These are phyloP conservation scores for Trichosporon asahii DNA, from an alignment of 1,284 basidiomycete species.

Conservation along the genomic window DNA sequence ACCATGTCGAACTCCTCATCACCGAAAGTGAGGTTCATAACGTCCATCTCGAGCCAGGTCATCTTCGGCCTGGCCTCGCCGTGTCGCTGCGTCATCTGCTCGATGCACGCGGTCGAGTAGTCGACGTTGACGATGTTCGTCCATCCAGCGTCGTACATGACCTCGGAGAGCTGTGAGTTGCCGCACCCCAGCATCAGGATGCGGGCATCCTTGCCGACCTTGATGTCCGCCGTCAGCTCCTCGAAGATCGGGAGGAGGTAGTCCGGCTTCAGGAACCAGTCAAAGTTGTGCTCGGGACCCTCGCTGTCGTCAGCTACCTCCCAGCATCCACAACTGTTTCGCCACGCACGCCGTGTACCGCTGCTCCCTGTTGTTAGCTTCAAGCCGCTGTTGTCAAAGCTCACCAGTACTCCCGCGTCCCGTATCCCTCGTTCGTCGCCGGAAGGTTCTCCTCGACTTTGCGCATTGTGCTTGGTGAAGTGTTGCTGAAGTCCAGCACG, in stretches of 20 bases:
- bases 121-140: slow-evolving; percentile 79
- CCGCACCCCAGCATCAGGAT: slow-evolving; percentile 90
- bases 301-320: slow-evolving; percentile 47
- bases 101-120: slow-evolving; percentile 74
- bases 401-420: slow-evolving; percentile 71
- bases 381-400: slow-evolving; percentile 43
- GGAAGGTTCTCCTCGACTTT: slow-evolving; percentile 56
- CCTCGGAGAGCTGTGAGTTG: slow-evolving; percentile 65
- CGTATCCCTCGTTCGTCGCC: slow-evolving; percentile 68
- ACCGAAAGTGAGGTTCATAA: slow-evolving; percentile 67
- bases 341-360: slow-evolving; percentile 63
- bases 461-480: slow-evolving; percentile 8
- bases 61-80: slow-evolving; percentile 61
- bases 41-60: slow-evolving; percentile 87
- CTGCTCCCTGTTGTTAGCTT: slow-evolving; percentile 56
- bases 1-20: slow-evolving; percentile 74
- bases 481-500: neutral
- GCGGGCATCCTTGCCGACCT: slow-evolving; percentile 57
- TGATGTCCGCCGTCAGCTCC: slow-evolving; percentile 30
- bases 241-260: slow-evolving; percentile 48
- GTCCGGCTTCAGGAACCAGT: slow-evolving; percentile 58
- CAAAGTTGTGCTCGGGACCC: slow-evolving; percentile 64
- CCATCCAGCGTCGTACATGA: slow-evolving; percentile 86
- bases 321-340: neutral
- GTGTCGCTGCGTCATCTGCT: slow-evolving; percentile 71